phyloP scores from a whole-genome alignment of 148 eudicot species.

The Pharnaceum exiguum region DNA sequence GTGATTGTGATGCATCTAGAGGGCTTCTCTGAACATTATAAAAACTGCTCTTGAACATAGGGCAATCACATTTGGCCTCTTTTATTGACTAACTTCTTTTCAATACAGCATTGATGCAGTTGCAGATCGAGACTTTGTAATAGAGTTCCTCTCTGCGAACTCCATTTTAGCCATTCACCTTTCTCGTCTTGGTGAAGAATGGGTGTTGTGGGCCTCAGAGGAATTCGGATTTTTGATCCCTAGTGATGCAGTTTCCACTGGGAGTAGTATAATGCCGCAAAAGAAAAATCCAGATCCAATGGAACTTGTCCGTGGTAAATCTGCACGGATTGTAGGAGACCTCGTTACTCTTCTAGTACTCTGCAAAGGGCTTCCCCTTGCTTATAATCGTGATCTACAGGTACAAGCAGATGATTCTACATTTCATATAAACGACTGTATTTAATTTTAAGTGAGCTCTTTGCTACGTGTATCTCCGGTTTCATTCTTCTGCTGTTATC shows the following conservation, averaged over 20 bases:
- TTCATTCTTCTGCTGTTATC: background rate
- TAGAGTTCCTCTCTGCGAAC: conserved; percentile 93
- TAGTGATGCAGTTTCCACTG: conserved; percentile 92
- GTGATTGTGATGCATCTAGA: background rate
- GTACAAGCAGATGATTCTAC: conserved; percentile 24
- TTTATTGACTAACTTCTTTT: conserved; percentile 15
- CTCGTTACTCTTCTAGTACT: conserved; percentile 83
- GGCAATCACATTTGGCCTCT: background rate
- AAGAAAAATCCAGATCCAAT: conserved; percentile 99
- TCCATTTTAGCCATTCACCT: conserved; percentile 92
- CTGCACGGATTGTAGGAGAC: conserved; percentile 87
- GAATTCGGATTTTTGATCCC: conserved; percentile 94
- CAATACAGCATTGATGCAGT: conserved; percentile 93
- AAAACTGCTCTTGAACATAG: conserved; percentile 3
- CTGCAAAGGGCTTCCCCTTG: conserved; percentile 97
- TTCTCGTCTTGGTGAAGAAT: conserved; percentile 97
- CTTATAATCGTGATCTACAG: conserved; percentile 98
- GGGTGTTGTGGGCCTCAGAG: conserved; percentile 98
- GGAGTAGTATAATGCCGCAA: conserved; percentile 99
- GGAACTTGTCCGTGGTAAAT: conserved; percentile 99
- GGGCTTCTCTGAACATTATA: background rate
- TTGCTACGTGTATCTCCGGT: background rate
- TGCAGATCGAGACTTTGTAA: conserved; percentile 90
- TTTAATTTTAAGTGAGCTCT: background rate
- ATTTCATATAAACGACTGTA: background rate